These are phyloP conservation scores for Cryptosporidium baileyi DNA, from an alignment of 169 alveolate species.

Conservation along the genomic window DNA sequence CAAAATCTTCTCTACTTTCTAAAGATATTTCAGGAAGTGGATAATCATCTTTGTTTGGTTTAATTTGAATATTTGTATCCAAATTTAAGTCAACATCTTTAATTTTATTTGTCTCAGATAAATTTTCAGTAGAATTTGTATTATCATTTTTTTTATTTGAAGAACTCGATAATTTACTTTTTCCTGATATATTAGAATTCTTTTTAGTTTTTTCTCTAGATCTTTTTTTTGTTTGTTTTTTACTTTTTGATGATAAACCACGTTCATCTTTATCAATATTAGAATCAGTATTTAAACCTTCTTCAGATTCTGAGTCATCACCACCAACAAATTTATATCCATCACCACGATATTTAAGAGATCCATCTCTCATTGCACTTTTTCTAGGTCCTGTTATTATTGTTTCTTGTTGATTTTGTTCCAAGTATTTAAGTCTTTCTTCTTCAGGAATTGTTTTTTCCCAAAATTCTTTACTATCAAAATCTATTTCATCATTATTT, in stretches of 20 bases:
- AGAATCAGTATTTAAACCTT: background rate
- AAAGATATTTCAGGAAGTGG: conserved; percentile 30
- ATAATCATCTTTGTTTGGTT: conserved; percentile 4
- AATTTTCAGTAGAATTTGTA: background rate
- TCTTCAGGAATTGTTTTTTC: conserved; percentile 87
- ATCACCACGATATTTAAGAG: conserved; percentile 28
- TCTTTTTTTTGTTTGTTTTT: conserved; percentile 14
- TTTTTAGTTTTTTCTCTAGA: background rate
- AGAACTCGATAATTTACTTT: background rate
- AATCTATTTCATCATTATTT: conserved; percentile 74
- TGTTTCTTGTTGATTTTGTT: conserved; percentile 80
- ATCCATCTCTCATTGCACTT: conserved; percentile 78
- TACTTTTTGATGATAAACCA: background rate
- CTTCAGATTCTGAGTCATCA: background rate
- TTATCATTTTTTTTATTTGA: background rate
- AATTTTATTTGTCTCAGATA: background rate
- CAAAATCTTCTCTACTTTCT: conserved; percentile 53
- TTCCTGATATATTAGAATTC: background rate
- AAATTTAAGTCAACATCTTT: background rate
- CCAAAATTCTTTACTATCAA: conserved; percentile 88
- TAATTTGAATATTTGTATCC: background rate
- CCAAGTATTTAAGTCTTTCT: conserved; percentile 83
- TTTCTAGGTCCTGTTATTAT: conserved; percentile 87
- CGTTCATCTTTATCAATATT: background rate
- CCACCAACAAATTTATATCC: conserved; percentile 1